Percentiles rank a stretch among this genome's conserved stretches.
Conservation (phyloP, 148 eudicot genomes). For the Silene conica region DNA sequence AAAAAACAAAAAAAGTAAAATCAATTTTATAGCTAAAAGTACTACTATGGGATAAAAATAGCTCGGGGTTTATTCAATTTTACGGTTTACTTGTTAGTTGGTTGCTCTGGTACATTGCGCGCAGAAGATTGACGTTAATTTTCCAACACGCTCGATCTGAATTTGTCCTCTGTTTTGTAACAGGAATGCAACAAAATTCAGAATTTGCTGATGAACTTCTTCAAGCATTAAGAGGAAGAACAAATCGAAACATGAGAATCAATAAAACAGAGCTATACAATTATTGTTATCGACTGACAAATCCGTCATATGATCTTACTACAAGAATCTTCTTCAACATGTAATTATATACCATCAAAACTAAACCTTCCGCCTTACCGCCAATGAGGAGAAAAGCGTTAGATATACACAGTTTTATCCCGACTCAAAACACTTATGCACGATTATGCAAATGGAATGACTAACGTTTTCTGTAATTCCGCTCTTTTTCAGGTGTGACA, state of each 20-base stretch:
- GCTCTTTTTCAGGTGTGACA: conserved; percentile 31
- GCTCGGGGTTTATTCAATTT: too few species aligned
- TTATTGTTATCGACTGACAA: conserved; percentile 25
- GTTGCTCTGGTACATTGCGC: background rate
- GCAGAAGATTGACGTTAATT: background rate
- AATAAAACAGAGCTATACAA: conserved; percentile 30
- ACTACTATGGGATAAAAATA: too few species aligned
- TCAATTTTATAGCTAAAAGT: too few species aligned
- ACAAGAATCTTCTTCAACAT: conserved; percentile 31
- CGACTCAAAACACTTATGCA: too few species aligned
- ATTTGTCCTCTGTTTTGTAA: background rate
- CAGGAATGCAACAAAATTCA: conserved; percentile 35
- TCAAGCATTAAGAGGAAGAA: conserved; percentile 27
- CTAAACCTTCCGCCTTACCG: too few species aligned
- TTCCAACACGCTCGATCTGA: background rate
- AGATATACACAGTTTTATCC: too few species aligned
- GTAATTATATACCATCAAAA: conserved; percentile 22
- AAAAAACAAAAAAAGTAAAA: too few species aligned
- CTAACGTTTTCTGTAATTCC: background rate
- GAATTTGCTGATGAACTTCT: conserved; percentile 37
- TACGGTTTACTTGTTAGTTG: background rate
- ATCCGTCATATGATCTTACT: conserved; percentile 25
- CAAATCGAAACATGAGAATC: conserved; percentile 13
- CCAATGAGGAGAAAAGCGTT: too few species aligned
- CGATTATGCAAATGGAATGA: too few species aligned